These are phyloP conservation scores for Aspergillus sp. DNA, from an alignment of 2,329 filamentous ascomycete genomes.

Conservation along the genomic window DNA sequence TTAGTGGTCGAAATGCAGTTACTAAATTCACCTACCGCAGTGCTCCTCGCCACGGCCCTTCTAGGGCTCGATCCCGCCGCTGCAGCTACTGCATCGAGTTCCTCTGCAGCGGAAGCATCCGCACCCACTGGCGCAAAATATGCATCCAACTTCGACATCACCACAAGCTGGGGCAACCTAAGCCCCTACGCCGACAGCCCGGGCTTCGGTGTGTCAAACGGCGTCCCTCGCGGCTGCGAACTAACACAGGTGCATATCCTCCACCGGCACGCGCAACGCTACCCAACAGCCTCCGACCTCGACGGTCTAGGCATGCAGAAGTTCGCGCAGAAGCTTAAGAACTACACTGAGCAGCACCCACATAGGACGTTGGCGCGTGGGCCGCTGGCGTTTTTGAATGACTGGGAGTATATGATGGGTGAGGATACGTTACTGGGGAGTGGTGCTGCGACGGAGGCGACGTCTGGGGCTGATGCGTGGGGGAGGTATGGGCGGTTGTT, in stretches of 20 bases:
- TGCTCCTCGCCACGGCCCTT: no score
- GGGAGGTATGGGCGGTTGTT: slow-evolving; percentile 49
- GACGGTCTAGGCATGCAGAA: slow-evolving; percentile 45
- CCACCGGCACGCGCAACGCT: slow-evolving; percentile 51
- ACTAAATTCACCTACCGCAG: no score
- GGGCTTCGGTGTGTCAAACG: slow-evolving; percentile 24
- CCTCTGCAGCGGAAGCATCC: slow-evolving; percentile 2
- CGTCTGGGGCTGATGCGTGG: slow-evolving; percentile 48
- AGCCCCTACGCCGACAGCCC: slow-evolving; percentile 22
- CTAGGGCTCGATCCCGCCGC: neutral
- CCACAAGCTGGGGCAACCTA: slow-evolving; percentile 24
- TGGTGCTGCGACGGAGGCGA: slow-evolving; percentile 47
- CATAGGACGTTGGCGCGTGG: slow-evolving; percentile 35
- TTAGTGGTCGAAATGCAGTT: no score
- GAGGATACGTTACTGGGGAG: slow-evolving; percentile 42
- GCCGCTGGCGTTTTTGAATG: slow-evolving; percentile 48
- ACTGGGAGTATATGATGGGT: slow-evolving; percentile 44
- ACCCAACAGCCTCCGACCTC: slow-evolving; percentile 40
- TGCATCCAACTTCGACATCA: slow-evolving; percentile 26
- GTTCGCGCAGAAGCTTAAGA: slow-evolving; percentile 45
- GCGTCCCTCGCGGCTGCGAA: slow-evolving; percentile 51
- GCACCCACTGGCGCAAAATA: slow-evolving; percentile 19
- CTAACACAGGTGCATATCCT: slow-evolving; percentile 49
- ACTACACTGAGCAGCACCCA: slow-evolving; percentile 36
- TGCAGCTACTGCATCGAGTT: neutral